A percentile compares a stretch with the other conserved stretches of the same genome.
Evolutionary conservation across 371 early-diverging fungal genomes (phyloP).

Genomic region (Mucor circinelloides): DNA sequence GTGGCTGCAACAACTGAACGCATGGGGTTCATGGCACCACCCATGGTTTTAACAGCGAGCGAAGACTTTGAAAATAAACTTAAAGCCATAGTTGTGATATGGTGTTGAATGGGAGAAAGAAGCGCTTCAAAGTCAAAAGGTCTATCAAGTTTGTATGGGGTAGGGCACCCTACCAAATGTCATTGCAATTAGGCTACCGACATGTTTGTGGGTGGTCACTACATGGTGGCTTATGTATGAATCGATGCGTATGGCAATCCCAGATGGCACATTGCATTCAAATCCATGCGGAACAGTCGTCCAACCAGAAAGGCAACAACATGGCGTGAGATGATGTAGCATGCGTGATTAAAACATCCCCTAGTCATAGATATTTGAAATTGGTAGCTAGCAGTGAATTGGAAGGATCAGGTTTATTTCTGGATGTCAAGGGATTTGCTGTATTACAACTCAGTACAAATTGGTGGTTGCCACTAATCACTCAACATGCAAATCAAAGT

Average conservation of each 20-base stretch:
- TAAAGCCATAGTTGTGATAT: slow-evolving; percentile 14
- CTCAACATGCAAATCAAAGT: background rate
- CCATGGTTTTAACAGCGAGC: background rate
- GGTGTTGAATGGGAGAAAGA: background rate
- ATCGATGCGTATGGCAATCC: background rate
- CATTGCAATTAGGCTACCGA: background rate
- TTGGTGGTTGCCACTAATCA: background rate
- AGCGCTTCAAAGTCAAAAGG: background rate
- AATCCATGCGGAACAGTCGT: too few relatives aligned
- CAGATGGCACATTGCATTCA: background rate
- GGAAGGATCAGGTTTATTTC: too few relatives aligned
- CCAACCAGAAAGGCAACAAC: too few relatives aligned
- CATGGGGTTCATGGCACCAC: slow-evolving; percentile 3
- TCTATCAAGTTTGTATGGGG: slow-evolving; percentile 2
- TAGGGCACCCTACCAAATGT: slow-evolving; percentile 5
- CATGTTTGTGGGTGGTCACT: background rate
- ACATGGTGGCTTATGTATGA: background rate
- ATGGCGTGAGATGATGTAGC: too few relatives aligned
- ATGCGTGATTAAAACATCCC: too few relatives aligned
- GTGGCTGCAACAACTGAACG: slow-evolving; percentile 25
- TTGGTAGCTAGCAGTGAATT: too few relatives aligned
- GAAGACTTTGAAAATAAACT: slow-evolving; percentile 18
- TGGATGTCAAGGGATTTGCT: background rate
- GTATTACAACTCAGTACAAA: background rate
- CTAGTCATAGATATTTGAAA: too few relatives aligned